These are phyloP conservation scores for Eragrostis curvula DNA, from an alignment of 176 grass and related monocot species.

Conservation along the genomic window DNA sequence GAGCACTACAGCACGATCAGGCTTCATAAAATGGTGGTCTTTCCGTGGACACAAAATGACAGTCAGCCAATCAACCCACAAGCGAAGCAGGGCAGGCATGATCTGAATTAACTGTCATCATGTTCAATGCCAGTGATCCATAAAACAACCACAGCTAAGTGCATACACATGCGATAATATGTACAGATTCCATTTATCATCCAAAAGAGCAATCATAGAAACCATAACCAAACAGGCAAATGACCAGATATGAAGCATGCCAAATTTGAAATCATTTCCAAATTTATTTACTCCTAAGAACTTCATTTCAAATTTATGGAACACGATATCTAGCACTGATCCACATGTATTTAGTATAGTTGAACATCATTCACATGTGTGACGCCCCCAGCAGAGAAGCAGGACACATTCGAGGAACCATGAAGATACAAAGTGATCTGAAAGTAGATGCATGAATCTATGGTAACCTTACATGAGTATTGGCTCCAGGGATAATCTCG, in stretches of 20 bases:
- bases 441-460: constrained; percentile 18
- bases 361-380: not conserved
- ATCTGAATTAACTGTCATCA: not conserved
- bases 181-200: constrained; percentile 15
- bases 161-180: not conserved
- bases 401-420: constrained; percentile 26
- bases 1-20: not conserved
- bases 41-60: not conserved
- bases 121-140: not conserved
- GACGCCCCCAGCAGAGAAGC: no score
- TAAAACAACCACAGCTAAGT: not conserved
- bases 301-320: constrained; percentile 20
- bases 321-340: not conserved
- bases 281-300: not conserved
- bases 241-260: constrained; percentile 18
- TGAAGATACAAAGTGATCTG: constrained; percentile 13
- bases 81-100: not conserved
- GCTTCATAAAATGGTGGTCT: not conserved
- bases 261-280: no score
- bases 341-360: not conserved
- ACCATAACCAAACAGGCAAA: not conserved
- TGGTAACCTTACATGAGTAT: constrained; percentile 77
- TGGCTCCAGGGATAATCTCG: constrained; percentile 81
- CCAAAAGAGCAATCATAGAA: constrained; percentile 23
- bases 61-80: not conserved